Percentiles rank a stretch among this genome's conserved stretches.
Evolutionary conservation across 1,139 yeast genomes (phyloP).

Genomic region (Candida sanyaensis): DNA sequence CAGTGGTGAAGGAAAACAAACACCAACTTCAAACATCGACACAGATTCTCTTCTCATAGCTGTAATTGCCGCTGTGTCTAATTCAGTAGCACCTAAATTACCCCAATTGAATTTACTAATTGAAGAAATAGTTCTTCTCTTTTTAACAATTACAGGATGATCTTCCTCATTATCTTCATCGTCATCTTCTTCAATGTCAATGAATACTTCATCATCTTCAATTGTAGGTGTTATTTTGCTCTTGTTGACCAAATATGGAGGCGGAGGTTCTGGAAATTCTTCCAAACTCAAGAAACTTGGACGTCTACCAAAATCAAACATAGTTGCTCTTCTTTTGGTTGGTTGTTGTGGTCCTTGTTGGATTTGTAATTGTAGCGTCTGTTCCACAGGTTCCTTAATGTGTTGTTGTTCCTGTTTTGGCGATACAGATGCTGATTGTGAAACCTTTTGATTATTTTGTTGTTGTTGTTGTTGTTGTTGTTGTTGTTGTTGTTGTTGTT

Average conservation of each 20-base stretch:
- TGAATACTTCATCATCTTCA: conserved; percentile 1
- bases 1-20: conserved; percentile 1
- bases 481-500: background rate
- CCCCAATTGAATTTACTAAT: conserved; percentile 2
- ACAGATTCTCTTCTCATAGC: conserved; percentile 2
- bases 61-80: conserved; percentile 1
- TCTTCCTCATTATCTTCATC: background rate
- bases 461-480: conserved; percentile 4
- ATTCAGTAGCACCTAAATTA: background rate
- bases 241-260: conserved; percentile 1
- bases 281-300: conserved; percentile 18
- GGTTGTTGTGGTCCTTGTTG: conserved; percentile 7
- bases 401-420: background rate
- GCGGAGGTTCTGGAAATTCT: conserved; percentile 1
- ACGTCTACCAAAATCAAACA: conserved; percentile 50
- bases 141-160: background rate
- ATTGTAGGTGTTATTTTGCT: background rate
- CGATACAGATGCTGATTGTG: background rate
- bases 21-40: conserved; percentile 1
- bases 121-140: conserved; percentile 2
- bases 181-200: background rate
- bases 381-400: background rate
- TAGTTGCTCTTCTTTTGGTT: conserved; percentile 46
- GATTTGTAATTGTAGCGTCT: background rate
- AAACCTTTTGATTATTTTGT: conserved; percentile 6